Evolutionary conservation across 169 alveolate genomes (phyloP).

Genomic region (Eimeria tenella): DNA sequence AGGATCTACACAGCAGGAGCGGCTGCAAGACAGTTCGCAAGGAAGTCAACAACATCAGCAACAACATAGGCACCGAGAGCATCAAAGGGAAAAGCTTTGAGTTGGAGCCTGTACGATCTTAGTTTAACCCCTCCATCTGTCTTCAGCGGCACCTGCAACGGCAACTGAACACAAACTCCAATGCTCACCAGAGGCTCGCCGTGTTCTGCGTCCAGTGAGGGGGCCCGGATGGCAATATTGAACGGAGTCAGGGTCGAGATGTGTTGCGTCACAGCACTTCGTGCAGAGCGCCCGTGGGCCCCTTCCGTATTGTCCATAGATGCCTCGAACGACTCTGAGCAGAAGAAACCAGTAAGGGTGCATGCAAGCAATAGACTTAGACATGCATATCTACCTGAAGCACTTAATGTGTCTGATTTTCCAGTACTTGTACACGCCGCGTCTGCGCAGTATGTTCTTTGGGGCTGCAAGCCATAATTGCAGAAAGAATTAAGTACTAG

Average conservation of each 20-base stretch:
- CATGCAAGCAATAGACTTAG: neutral
- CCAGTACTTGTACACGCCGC: no score
- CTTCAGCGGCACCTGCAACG: neutral
- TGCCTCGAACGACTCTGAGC: conserved; percentile 6
- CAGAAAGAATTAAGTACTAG: no score
- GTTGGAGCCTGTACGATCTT: no score
- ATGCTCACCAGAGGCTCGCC: neutral
- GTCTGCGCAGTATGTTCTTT: no score
- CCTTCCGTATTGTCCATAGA: neutral
- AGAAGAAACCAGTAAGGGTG: neutral
- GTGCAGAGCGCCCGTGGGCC: neutral
- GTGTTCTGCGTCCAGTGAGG: conserved; percentile 31
- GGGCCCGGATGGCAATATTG: conserved; percentile 53
- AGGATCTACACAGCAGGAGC: no score
- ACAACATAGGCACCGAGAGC: no score
- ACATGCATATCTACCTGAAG: neutral
- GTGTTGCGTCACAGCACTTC: conserved; percentile 43
- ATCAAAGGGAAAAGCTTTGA: neutral
- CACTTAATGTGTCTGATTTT: neutral
- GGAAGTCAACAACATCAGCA: no score
- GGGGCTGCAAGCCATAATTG: no score
- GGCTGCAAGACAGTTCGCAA: no score
- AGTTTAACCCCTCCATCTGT: no score
- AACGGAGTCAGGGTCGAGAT: conserved; percentile 31
- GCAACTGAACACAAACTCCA: neutral